These are phyloP conservation scores for Hamamelis virginiana DNA, from an alignment of 164 flowering plant species.

Conservation along the genomic window DNA sequence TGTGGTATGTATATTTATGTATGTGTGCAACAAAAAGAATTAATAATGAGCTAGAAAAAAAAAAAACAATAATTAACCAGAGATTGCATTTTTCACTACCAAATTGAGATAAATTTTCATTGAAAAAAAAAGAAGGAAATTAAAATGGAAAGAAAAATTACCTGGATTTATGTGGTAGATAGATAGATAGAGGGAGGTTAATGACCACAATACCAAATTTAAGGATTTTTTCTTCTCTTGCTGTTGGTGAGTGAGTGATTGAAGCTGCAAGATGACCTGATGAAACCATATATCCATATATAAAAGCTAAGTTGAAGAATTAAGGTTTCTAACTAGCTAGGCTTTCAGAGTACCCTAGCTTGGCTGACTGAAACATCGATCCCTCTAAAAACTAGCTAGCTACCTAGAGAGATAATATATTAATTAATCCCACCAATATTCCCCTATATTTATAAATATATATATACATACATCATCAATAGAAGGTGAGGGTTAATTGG, in stretches of 20 bases:
- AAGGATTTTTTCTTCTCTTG: neutral
- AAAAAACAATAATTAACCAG: too few relatives aligned
- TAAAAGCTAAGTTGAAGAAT: neutral
- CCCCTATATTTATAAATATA: too few relatives aligned
- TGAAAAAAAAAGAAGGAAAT: neutral
- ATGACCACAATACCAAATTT: neutral
- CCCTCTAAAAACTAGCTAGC: neutral
- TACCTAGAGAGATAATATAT: too few relatives aligned
- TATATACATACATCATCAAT: too few relatives aligned
- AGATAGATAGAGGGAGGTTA: neutral
- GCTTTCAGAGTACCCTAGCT: neutral
- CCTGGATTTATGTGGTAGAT: constrained; percentile 1
- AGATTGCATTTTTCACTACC: too few relatives aligned
- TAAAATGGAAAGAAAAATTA: neutral
- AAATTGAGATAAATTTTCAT: too few relatives aligned
- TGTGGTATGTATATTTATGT: too few relatives aligned
- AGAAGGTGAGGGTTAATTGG: too few relatives aligned
- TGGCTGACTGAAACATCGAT: neutral
- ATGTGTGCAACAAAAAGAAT: too few relatives aligned
- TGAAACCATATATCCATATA: constrained; percentile 10
- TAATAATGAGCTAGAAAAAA: too few relatives aligned
- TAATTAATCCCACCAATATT: too few relatives aligned
- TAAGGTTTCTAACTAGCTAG: too few relatives aligned
- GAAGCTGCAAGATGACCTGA: constrained; percentile 77
- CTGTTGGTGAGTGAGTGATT: constrained; percentile 56